Percentiles rank a stretch among this genome's conserved stretches.
Evolutionary conservation across 306 rosid species (phyloP).

Genomic region (Pueraria montana): DNA sequence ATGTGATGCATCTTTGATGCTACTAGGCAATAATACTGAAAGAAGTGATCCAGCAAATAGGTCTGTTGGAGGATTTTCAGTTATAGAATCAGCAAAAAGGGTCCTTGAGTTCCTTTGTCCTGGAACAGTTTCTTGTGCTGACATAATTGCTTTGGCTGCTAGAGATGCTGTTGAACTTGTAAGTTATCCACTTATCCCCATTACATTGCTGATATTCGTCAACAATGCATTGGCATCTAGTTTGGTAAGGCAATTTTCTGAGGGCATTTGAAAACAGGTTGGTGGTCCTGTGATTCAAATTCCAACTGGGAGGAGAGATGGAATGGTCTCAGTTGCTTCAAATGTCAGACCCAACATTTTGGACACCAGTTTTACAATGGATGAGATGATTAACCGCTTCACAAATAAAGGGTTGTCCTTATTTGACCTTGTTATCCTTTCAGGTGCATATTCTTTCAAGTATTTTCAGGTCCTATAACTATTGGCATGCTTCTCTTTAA

Average conservation of each 20-base stretch:
- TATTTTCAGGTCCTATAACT: neutral
- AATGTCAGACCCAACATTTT: constrained; percentile 83
- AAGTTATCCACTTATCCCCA: constrained; percentile 45
- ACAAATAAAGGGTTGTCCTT: constrained; percentile 76
- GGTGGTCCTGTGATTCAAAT: constrained; percentile 80
- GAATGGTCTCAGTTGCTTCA: constrained; percentile 68
- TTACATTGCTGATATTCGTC: constrained; percentile 16
- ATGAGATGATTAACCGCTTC: constrained; percentile 75
- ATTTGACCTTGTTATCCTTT: constrained; percentile 77
- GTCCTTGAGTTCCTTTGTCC: constrained; percentile 74
- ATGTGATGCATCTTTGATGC: constrained; percentile 82
- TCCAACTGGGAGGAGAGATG: constrained; percentile 87
- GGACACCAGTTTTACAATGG: constrained; percentile 79
- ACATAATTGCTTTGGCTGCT: constrained; percentile 84
- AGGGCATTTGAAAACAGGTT: constrained; percentile 55
- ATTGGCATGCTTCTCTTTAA: constrained; percentile 6
- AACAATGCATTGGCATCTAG: neutral
- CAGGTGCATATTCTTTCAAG: constrained; percentile 57
- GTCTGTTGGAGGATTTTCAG: constrained; percentile 79
- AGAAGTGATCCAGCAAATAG: constrained; percentile 75
- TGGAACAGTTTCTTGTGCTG: constrained; percentile 84
- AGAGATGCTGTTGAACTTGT: constrained; percentile 88
- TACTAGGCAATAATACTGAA: constrained; percentile 79
- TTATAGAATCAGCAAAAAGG: constrained; percentile 74
- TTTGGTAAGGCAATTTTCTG: constrained; percentile 10